These are phyloP conservation scores for Poa pratensis DNA, from an alignment of 176 grass and related monocot genomes.

Conservation along the genomic window DNA sequence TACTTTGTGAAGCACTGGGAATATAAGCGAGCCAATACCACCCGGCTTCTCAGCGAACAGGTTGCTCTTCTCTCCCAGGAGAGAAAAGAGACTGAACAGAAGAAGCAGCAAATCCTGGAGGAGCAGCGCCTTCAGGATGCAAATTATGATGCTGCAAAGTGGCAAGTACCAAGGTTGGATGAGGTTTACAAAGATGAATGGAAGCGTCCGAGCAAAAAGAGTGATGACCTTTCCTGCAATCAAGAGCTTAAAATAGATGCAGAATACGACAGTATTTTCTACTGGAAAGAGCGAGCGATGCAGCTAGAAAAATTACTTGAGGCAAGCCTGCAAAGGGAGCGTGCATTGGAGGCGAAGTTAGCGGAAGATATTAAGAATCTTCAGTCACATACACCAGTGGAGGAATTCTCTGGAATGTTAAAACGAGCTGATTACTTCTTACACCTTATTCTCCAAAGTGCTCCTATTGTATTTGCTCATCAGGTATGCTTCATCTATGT, in stretches of 20 bases:
- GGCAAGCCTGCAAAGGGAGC: slow-evolving; percentile 71
- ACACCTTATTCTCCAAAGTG: slow-evolving; percentile 88
- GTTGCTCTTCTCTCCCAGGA: slow-evolving; percentile 55
- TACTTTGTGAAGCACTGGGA: slow-evolving; percentile 73
- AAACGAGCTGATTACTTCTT: slow-evolving; percentile 89
- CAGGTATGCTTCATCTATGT: slow-evolving; percentile 56
- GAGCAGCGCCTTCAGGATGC: slow-evolving; percentile 29
- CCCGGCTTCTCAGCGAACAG: slow-evolving; percentile 73
- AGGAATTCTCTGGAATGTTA: slow-evolving; percentile 73
- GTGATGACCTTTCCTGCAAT: slow-evolving; percentile 43
- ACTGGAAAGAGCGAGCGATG: slow-evolving; percentile 65
- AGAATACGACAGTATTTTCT: slow-evolving; percentile 51
- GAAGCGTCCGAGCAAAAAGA: slow-evolving; percentile 25
- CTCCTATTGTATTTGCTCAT: slow-evolving; percentile 93
- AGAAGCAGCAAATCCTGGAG: slow-evolving; percentile 68
- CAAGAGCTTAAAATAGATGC: slow-evolving; percentile 63
- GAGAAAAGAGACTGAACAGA: slow-evolving; percentile 74
- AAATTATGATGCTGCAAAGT: not conserved
- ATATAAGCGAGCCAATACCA: slow-evolving; percentile 54
- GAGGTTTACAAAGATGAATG: no score
- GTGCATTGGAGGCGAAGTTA: slow-evolving; percentile 54
- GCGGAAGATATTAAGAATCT: slow-evolving; percentile 65
- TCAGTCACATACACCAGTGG: slow-evolving; percentile 54
- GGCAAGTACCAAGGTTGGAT: no score
- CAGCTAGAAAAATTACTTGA: slow-evolving; percentile 61